Base-by-base conservation (phyloP, 495 filamentous ascomycete genomes). In the Penicillium subrubescens region DNA sequence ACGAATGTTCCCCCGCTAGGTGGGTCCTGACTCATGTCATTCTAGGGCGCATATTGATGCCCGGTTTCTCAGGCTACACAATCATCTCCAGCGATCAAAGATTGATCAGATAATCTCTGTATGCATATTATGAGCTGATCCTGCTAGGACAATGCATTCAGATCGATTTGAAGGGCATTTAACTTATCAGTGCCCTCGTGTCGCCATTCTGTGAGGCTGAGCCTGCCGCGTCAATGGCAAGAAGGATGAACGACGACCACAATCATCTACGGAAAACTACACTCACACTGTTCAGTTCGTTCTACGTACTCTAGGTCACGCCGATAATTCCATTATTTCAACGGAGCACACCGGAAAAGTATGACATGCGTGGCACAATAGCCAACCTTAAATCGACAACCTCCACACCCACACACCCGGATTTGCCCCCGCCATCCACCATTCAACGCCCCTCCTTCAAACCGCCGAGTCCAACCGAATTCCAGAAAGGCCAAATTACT, bases 11-110 rank as follows among this genome's bases (percentile, higher is more conserved):
- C 46, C 43, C 25, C 31, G n/a, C 19, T 12, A 25, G 17, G 66
- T 64, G 62, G 66, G 62, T 52, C 58, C 37, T 55, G 54, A 27
- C 25, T 55, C 58, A 44, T 54, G 33, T 33, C 25, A 21, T 44
- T 8, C 21, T 17, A 58, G 58, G 62, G 62, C 62, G 62, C 39
- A 27, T 19, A 6, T 48, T 8, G 21, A 23, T n/a, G 59, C 66
- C 66, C 23, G 46, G 55, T 60, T 41, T 55, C 33, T 65, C 37
- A 62, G 66, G 66, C 62, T 33, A 15, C 29, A 15, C 52, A 5
- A 3, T 17, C 2, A 29, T 14, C 3, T 29, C 7, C 2, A 48
- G 2, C 8, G 39, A 43, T 15, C 39, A 43, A 41, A 41, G 4
- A 33, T 33, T 7, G 2, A 8, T 33, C 31, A 33, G 31, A 6